Base-by-base conservation (phyloP, 2,329 filamentous ascomycete genomes). In the Aspergillus hiratsukae region DNA sequence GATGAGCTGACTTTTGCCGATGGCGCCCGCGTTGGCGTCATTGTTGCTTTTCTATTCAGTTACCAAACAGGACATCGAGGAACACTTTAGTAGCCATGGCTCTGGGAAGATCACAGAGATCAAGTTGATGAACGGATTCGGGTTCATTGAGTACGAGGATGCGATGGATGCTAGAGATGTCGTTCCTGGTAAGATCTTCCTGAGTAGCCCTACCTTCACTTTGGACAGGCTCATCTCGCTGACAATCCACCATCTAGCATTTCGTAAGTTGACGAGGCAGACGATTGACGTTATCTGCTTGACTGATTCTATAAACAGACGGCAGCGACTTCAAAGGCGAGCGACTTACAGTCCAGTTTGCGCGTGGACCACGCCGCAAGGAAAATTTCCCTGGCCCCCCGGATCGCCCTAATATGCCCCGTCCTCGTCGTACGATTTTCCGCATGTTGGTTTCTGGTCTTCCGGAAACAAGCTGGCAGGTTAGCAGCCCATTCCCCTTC, bases 401-500 rank as follows among this genome's bases (percentile, higher is more conserved):
- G 68, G 87, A 88, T 71, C 86, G 87, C 66, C 82, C 82, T 65
- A 68, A 64, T 60, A 81, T 84, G 69, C 87, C 87, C 64, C 90
- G 94, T 72, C 94, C 94, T 64, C 89, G 94, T 72, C 91, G 94
- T 76, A 99, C 94, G 66, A 87, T 91, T 66, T 91, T 92, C 78
- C 89, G 94, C 76, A 97, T 99, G 94, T 88, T 93, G 77, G 95
- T 99, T 72, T 89, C 90, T 81, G 93, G 92, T 81, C 90, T 99
- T 78, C 92, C 93, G 75, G 93, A 97, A 83, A 99, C 94, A 83
- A 97, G 92, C 86, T 99, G 94, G 94, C 94, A 99, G 94, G 94
- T 99, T 88, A 94, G 94, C 89, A 72, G 64, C 63, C 68, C 68
- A 72, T 62, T 63, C 66, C 66, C 66, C 67, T 69, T 61, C 57